Evolutionary conservation across 441 rosid genomes (phyloP).

Genomic region (Brassica hybrid): DNA sequence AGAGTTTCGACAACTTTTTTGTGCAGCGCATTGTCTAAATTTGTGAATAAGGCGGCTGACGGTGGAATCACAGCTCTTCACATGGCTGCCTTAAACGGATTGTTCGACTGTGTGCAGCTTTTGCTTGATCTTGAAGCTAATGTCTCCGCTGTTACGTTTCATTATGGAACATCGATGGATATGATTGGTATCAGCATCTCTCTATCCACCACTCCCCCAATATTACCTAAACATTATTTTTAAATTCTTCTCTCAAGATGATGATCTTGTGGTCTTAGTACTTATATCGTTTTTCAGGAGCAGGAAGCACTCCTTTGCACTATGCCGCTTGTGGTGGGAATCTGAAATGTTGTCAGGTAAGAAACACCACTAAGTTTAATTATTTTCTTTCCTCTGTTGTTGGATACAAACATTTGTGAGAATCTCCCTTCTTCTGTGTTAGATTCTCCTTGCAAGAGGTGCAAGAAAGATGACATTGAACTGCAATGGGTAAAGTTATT

Average conservation of each 20-base stretch:
- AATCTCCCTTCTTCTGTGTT: conserved; percentile 15
- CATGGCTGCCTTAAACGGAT: conserved; percentile 94
- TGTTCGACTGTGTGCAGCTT: conserved; percentile 95
- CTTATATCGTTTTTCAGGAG: conserved; percentile 55
- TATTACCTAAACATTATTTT: conserved; percentile 12
- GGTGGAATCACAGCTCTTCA: conserved; percentile 98
- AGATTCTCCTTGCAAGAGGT: conserved; percentile 89
- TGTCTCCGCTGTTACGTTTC: conserved; percentile 83
- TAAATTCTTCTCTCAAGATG: neutral
- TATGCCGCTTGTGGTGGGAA: conserved; percentile 98
- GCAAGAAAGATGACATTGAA: conserved; percentile 77
- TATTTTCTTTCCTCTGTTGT: neutral
- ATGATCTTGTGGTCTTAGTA: conserved; percentile 26
- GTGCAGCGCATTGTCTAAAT: conserved; percentile 83
- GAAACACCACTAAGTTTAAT: conserved; percentile 10
- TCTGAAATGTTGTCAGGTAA: conserved; percentile 95
- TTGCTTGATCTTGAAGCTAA: conserved; percentile 91
- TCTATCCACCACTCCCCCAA: neutral
- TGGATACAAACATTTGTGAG: neutral
- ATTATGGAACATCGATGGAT: conserved; percentile 98
- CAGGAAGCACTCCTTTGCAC: conserved; percentile 97
- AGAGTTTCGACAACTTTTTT: neutral
- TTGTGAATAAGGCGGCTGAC: conserved; percentile 95
- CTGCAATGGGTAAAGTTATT: conserved; percentile 75
- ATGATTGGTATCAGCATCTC: conserved; percentile 84